Percentiles rank a stretch among this genome's conserved stretches.
Conservation (phyloP, 2,329 filamentous ascomycete species). For the Coniochaeta sp. region DNA sequence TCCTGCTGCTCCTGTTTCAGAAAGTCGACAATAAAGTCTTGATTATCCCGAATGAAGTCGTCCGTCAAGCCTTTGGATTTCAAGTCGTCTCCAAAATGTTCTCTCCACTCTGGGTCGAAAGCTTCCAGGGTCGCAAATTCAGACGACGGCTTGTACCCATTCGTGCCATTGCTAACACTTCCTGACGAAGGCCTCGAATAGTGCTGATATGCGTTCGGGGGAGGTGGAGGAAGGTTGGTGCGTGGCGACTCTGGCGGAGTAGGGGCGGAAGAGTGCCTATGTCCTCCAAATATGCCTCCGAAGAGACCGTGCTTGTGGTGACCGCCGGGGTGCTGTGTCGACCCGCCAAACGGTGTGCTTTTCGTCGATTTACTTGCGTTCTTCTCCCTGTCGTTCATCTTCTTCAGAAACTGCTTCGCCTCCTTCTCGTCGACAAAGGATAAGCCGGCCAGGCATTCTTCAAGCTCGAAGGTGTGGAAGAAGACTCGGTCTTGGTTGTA, state of each 20-base stretch:
- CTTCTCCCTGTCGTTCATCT: conserved; percentile 93
- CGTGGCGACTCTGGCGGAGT: conserved; percentile 51
- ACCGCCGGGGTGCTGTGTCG: conserved; percentile 22
- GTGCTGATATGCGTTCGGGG: conserved; percentile 19
- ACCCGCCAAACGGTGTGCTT: conserved; percentile 64
- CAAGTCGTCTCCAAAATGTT: conserved; percentile 58
- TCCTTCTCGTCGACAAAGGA: conserved; percentile 97
- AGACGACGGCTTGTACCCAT: conserved; percentile 22
- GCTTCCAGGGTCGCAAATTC: conserved; percentile 56
- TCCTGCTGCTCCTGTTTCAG: conserved; percentile 48
- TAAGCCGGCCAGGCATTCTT: conserved; percentile 81
- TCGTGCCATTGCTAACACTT: conserved; percentile 36
- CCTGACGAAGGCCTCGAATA: conserved; percentile 26
- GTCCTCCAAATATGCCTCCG: conserved; percentile 54
- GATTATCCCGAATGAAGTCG: conserved; percentile 60
- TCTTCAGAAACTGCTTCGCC: conserved; percentile 93
- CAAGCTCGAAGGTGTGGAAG: conserved; percentile 95
- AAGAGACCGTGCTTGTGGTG: conserved; percentile 41
- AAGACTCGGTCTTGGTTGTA: conserved; percentile 98
- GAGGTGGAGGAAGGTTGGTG: conserved; percentile 25
- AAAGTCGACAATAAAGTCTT: conserved; percentile 61
- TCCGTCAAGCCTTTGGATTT: conserved; percentile 56
- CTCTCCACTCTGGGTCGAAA: conserved; percentile 57
- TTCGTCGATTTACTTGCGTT: conserved; percentile 84
- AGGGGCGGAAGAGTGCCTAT: conserved; percentile 51